Conservation (phyloP, 768 basidiomycete genomes). For the Saitozyma sp. region DNA sequence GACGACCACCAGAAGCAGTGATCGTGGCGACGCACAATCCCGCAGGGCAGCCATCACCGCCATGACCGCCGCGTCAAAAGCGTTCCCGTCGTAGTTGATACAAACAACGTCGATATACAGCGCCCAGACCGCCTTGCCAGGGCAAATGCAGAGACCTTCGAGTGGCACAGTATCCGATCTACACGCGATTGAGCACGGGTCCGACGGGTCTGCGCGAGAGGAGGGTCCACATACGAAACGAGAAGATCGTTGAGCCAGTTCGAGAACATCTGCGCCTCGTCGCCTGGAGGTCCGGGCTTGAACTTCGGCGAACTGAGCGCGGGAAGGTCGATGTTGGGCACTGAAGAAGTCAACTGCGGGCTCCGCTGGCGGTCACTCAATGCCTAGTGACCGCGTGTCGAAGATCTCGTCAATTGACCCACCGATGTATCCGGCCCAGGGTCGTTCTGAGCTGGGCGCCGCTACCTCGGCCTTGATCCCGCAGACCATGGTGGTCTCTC, state of each 20-base stretch:
- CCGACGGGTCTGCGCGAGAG: not conserved
- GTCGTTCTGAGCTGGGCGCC: constrained; percentile 77
- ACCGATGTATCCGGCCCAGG: constrained; percentile 81
- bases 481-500: constrained; percentile 91
- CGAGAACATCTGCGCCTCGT: constrained; percentile 90
- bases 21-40: constrained; percentile 64
- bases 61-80: constrained; percentile 82
- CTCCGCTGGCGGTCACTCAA: not conserved
- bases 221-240: constrained; percentile 60
- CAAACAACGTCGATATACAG: constrained; percentile 94
- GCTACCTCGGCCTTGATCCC: constrained; percentile 95
- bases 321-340: constrained; percentile 92
- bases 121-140: constrained; percentile 80
- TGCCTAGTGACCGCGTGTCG: not conserved
- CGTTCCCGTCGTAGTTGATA: constrained; percentile 97
- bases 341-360: constrained; percentile 43
- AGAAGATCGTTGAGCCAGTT: constrained; percentile 76
- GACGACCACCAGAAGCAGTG: no score
- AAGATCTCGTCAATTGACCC: constrained; percentile 35
- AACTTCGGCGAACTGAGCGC: constrained; percentile 90
- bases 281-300: constrained; percentile 90
- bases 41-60: constrained; percentile 82
- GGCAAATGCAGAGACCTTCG: constrained; percentile 72
- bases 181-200: not conserved
- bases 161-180: constrained; percentile 70